phyloP scores from a whole-genome alignment of 495 filamentous ascomycete genomes.

The Endocarpon pusillum region DNA sequence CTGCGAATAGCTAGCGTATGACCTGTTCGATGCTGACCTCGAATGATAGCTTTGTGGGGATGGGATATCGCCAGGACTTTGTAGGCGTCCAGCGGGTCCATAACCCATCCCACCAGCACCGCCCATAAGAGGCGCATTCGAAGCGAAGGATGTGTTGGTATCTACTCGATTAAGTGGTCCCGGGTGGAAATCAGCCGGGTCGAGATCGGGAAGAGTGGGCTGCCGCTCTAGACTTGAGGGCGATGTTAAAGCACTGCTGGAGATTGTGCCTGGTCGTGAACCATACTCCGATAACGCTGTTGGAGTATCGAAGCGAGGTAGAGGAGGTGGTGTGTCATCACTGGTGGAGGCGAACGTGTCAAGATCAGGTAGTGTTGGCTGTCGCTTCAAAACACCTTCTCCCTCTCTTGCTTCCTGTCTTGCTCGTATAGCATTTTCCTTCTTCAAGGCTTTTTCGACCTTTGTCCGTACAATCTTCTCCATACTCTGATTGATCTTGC shows the following conservation, averaged over 20 bases:
- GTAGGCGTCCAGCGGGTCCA: slow-evolving; percentile 22
- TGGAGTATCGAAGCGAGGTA: slow-evolving; percentile 50
- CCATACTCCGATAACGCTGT: slow-evolving; percentile 46
- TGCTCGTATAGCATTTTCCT: slow-evolving; percentile 45
- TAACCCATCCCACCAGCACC: slow-evolving; percentile 44
- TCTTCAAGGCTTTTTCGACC: slow-evolving; percentile 69
- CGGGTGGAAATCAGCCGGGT: slow-evolving; percentile 12
- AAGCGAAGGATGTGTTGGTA: slow-evolving; percentile 31
- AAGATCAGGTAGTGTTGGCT: slow-evolving; percentile 46
- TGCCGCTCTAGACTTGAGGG: slow-evolving; percentile 11
- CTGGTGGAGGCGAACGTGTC: slow-evolving; percentile 38
- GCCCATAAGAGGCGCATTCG: slow-evolving; percentile 39
- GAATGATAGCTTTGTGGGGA: background rate
- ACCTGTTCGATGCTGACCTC: slow-evolving; percentile 6
- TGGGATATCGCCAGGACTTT: slow-evolving; percentile 7
- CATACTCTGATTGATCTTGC: slow-evolving; percentile 71
- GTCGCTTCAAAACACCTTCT: slow-evolving; percentile 27
- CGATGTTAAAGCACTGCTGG: slow-evolving; percentile 11
- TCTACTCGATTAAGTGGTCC: slow-evolving; percentile 19
- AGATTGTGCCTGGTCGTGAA: slow-evolving; percentile 34
- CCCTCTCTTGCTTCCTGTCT: slow-evolving; percentile 37
- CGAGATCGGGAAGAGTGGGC: slow-evolving; percentile 27
- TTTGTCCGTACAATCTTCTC: slow-evolving; percentile 64
- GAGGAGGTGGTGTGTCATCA: slow-evolving; percentile 35
- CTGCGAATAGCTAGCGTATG: slow-evolving; percentile 5